A percentile compares a stretch with the other conserved stretches of the same genome.
These are phyloP conservation scores for Hibiscus mutabilis DNA, from an alignment of 345 rosid genomes.

Conservation along the genomic window DNA sequence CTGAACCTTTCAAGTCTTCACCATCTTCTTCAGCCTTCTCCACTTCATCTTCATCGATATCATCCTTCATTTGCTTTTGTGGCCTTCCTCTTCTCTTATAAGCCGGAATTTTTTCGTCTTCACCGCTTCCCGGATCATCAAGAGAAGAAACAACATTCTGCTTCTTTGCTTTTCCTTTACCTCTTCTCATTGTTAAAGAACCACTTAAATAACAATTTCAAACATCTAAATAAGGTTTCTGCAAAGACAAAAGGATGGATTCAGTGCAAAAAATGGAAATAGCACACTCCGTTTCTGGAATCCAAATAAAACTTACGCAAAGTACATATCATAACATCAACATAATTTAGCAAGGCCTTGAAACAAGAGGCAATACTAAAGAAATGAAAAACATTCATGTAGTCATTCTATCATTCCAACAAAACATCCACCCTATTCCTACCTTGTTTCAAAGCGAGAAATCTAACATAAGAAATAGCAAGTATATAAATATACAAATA, in stretches of 20 bases:
- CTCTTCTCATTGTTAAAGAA: constrained; percentile 42
- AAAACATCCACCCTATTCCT: background rate
- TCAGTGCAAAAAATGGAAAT: background rate
- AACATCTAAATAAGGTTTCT: constrained; percentile 12
- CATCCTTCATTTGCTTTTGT: constrained; percentile 47
- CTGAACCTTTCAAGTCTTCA: constrained; percentile 26
- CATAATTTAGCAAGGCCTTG: background rate
- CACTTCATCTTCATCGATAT: constrained; percentile 31
- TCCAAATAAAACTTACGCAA: background rate
- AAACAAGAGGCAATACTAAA: background rate
- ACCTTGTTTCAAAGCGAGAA: background rate
- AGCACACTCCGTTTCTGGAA: background rate
- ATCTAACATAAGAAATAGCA: background rate
- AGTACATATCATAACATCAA: background rate
- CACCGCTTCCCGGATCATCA: constrained; percentile 50
- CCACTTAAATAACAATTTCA: background rate
- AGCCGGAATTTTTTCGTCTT: constrained; percentile 55
- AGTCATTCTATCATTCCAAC: background rate
- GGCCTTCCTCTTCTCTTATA: constrained; percentile 67
- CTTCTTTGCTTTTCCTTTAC: constrained; percentile 72
- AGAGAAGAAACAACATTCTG: constrained; percentile 32
- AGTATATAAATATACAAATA: background rate
- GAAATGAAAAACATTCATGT: background rate
- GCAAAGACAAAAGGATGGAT: constrained; percentile 9
- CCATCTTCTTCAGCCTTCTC: constrained; percentile 39